Percentiles rank a stretch among this genome's conserved stretches.
Evolutionary conservation across 768 basidiomycete genomes (phyloP).

Genomic region (Mycena filopes): DNA sequence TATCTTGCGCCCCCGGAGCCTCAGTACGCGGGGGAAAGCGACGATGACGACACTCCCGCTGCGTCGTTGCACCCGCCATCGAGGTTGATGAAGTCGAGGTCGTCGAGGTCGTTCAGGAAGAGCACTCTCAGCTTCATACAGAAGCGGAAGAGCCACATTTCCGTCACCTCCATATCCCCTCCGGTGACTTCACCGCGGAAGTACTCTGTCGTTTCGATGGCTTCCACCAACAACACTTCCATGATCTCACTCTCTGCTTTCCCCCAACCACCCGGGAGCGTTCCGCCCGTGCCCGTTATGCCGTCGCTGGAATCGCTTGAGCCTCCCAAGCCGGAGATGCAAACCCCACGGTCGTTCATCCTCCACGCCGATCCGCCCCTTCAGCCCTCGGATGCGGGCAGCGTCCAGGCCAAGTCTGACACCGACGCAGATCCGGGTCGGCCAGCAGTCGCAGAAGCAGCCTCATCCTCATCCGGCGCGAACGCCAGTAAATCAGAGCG

Average conservation of each 20-base stretch:
- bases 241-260: conserved; percentile 29
- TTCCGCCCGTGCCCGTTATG: conserved; percentile 18
- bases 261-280: conserved; percentile 13
- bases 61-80: neutral
- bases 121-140: conserved; percentile 6
- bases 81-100: neutral
- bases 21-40: neutral
- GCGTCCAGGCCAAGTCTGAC: neutral
- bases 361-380: conserved; percentile 17
- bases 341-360: conserved; percentile 8
- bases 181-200: conserved; percentile 8
- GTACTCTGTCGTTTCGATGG: conserved; percentile 23
- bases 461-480: neutral
- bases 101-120: conserved; percentile 14
- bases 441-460: neutral
- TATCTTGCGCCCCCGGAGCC: neutral
- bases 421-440: neutral
- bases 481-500: neutral
- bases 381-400: neutral
- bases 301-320: conserved; percentile 1
- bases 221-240: conserved; percentile 23
- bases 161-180: conserved; percentile 20
- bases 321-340: neutral
- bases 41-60: neutral
- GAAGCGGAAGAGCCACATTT: conserved; percentile 16